Conservation (phyloP, 2,329 filamentous ascomycete species). For the Alternaria triticina region DNA sequence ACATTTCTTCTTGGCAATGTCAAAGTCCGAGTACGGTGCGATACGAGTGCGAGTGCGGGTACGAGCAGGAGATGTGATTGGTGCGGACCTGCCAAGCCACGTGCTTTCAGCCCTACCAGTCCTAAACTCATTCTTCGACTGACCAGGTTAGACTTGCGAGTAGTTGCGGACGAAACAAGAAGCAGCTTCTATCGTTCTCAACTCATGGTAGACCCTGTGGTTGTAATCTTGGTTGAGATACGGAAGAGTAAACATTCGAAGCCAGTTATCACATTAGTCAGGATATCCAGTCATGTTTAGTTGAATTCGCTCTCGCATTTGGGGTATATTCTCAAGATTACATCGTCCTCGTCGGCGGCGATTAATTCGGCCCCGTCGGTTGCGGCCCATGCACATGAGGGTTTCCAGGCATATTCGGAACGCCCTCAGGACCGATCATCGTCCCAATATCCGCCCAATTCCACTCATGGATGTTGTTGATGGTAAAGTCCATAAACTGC, state of each 20-base stretch:
- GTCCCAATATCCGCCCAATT: constrained; percentile 43
- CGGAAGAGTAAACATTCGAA: not conserved
- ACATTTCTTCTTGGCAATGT: not conserved
- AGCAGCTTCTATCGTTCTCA: not conserved
- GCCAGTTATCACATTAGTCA: not conserved
- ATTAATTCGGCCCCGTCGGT: constrained; percentile 8
- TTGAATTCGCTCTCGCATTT: not conserved
- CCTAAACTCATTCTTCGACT: not conserved
- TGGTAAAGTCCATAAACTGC: constrained; percentile 47
- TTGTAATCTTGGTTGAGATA: not conserved
- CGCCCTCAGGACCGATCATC: constrained; percentile 31
- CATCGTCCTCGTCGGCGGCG: not conserved
- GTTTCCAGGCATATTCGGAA: constrained; percentile 14
- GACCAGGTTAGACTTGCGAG: not conserved
- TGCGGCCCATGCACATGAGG: constrained; percentile 11
- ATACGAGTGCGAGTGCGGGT: not conserved
- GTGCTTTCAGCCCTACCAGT: not conserved
- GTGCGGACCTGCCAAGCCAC: not conserved
- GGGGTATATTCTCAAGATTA: not conserved
- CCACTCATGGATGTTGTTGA: constrained; percentile 46
- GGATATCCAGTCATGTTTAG: not conserved
- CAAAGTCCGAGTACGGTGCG: not conserved
- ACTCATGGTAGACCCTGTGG: not conserved
- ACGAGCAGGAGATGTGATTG: not conserved
- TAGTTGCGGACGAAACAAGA: not conserved